Base-by-base conservation (phyloP, 257 asterid genomes). In the Eustoma russellianum region DNA sequence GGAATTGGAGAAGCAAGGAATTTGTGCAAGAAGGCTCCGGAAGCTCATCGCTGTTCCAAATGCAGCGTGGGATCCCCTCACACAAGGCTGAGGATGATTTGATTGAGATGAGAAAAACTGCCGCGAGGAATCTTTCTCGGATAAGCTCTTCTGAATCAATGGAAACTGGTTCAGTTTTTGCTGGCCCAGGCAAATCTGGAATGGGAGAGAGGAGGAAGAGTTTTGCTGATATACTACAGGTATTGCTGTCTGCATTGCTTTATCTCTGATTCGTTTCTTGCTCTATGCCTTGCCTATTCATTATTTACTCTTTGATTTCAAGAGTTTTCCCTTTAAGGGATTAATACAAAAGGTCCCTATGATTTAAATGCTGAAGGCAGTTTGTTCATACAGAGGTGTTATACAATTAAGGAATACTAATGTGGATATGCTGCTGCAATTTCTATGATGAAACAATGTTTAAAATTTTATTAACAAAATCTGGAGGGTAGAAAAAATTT, bases 221-320 rank as follows among this genome's bases (percentile, higher is more conserved):
- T 48, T 85, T 88, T 61, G 97, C 94, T n/a, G 95, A 88, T 64
- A 79, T 85, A 28, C 72, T 85, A 43, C 97, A 88, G 93, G 95
- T 88, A 41, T 60, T 28, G 43, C 50, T 33, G 59, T 67, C 56
- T 19, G 34, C 48, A 24, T 35, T 15, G 7, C 14, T 13, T 33
- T n/a, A 50, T 8, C 17, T 8, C 24, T 8, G 15, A 13, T 13
- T 50, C 13, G 24, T 3, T 33, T 1, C 17, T 8, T 7, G 5
- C 13, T 59, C 47, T 44, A 12, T 56, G 46, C 28, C 55, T 47
- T n/a, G 16, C 43, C 40, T 16, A 30, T 14, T 19, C 6, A 18
- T 30, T 44, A 7, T 19, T 24, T 24, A 24, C 15, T 19, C 40
- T 30, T 30, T 7, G 33, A 40, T 15, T 55, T 7, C 5, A 55